Evolutionary conservation across 1,284 basidiomycete genomes (phyloP).

Genomic region (Boletus sp.): DNA sequence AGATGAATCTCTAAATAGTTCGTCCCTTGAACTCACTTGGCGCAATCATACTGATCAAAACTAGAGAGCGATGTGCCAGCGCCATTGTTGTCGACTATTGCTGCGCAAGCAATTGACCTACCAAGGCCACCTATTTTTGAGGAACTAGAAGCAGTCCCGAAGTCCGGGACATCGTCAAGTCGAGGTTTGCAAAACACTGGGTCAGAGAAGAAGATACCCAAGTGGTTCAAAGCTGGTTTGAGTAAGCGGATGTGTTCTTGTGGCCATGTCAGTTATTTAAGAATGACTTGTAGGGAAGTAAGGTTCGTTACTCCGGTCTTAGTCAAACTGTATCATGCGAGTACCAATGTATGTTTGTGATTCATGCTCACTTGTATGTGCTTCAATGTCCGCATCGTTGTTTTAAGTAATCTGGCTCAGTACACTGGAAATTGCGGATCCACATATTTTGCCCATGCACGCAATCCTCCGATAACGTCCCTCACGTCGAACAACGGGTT

Average conservation of each 20-base stretch:
- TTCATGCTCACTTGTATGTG: conserved; percentile 9
- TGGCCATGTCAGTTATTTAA: conserved; percentile 8
- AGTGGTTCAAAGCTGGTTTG: conserved; percentile 61
- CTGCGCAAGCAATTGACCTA: conserved; percentile 57
- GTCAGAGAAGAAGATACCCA: conserved; percentile 58
- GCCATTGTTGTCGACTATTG: conserved; percentile 58
- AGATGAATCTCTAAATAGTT: conserved; percentile 69
- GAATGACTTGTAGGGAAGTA: conserved; percentile 22
- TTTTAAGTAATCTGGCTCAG: conserved; percentile 39
- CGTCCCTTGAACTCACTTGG: conserved; percentile 6
- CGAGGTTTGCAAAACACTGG: conserved; percentile 16
- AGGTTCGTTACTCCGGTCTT: not conserved
- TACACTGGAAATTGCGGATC: conserved; percentile 78
- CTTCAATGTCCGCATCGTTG: not conserved
- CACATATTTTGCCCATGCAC: conserved; percentile 70
- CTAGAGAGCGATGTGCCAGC: conserved; percentile 51
- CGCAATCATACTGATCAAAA: conserved; percentile 3
- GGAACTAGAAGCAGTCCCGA: conserved; percentile 6
- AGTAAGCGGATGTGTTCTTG: conserved; percentile 39
- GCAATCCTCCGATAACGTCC: conserved; percentile 78
- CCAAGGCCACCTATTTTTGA: conserved; percentile 47
- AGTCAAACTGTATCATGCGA: conserved; percentile 2
- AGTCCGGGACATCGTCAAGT: conserved; percentile 26
- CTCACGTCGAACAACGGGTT: conserved; percentile 39
- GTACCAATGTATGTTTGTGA: conserved; percentile 4